Evolutionary conservation across 768 basidiomycete species (phyloP).

Genomic region (Asterophora lycoperdoides): DNA sequence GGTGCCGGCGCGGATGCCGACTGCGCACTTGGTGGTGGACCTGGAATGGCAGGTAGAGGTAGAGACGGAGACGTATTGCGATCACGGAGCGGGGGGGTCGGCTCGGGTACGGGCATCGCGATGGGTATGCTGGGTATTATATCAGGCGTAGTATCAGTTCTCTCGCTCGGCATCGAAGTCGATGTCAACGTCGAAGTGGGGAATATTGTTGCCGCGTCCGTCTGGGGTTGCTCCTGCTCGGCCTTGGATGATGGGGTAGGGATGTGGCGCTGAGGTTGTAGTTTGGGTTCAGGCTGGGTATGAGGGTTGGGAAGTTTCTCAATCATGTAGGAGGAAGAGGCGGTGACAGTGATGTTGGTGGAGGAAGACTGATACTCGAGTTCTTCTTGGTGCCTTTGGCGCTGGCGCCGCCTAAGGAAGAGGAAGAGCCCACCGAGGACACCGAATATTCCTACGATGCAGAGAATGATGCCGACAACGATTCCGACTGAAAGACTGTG

Average conservation of each 20-base stretch:
- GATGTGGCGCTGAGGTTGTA: no score
- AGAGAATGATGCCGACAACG: constrained; percentile 10
- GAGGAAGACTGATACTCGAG: not conserved
- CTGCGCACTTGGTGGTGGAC: not conserved
- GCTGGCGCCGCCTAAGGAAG: constrained; percentile 5
- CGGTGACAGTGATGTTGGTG: no score
- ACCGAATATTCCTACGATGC: not conserved
- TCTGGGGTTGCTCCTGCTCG: not conserved
- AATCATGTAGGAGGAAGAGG: not conserved
- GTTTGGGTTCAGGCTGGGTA: not conserved
- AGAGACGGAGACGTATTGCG: no score
- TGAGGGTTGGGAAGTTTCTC: not conserved
- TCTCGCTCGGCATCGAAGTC: not conserved
- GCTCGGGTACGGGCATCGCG: no score
- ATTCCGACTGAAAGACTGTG: constrained; percentile 3
- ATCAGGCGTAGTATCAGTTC: not conserved
- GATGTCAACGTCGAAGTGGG: not conserved
- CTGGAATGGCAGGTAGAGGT: not conserved
- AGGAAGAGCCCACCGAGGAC: constrained; percentile 8
- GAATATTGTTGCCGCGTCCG: not conserved
- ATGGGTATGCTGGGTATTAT: not conserved
- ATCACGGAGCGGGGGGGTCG: no score
- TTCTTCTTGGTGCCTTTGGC: not conserved
- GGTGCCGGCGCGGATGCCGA: not conserved
- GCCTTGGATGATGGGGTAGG: no score